Evolutionary conservation across 805 yeast genomes (phyloP), one percentile per base, ranked within the genome.

Genomic region (Tetrapisispora phaffii): DNA sequence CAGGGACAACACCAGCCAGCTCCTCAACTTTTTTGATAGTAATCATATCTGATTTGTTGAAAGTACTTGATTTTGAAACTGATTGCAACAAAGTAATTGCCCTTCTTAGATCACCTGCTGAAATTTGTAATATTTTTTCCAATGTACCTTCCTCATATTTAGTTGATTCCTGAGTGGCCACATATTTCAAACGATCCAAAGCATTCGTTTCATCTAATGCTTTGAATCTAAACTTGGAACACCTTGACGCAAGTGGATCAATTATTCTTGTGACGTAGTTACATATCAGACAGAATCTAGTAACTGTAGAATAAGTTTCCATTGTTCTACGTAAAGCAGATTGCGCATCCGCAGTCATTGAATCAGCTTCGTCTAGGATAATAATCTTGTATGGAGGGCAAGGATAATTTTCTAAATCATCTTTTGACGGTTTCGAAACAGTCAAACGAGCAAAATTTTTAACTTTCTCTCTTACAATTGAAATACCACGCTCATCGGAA

Each of bases 341-440:
- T 61, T 93, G 98, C 0, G 98, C 98, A 56, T 87, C 97, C 36
- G 86, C 76, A 9, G 98, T 93, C 97, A 93, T 93, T 12, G 96
- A 86, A 63, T 93, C 97, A 0, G 97, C 97, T 65, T 89, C 97
- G 68, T 89, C 97, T 44, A 93, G 67, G 36, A 93, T 85, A 51
- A 93, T 83, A 55, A 93, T 79, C 62, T 93, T 93, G 66, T 85
- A 93, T 5, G 97, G 97, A 1, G 98, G 97, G 60, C 97, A 90
- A 1, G 97, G 96, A 66, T 88, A 89, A 17, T 79, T 74, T 34
- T 69, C 76, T 42, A 75, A 64, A 55, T 84, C 93, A 34, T 79
- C 82, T 15, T 72, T 69, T 1, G 84, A 60, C 1, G 97, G 94
- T 48, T 82, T 83, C 0, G 96, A 82, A 1, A 89, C 86, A 0